These are phyloP conservation scores for Candida manassasensis DNA, from an alignment of 805 yeast species.

Conservation along the genomic window DNA sequence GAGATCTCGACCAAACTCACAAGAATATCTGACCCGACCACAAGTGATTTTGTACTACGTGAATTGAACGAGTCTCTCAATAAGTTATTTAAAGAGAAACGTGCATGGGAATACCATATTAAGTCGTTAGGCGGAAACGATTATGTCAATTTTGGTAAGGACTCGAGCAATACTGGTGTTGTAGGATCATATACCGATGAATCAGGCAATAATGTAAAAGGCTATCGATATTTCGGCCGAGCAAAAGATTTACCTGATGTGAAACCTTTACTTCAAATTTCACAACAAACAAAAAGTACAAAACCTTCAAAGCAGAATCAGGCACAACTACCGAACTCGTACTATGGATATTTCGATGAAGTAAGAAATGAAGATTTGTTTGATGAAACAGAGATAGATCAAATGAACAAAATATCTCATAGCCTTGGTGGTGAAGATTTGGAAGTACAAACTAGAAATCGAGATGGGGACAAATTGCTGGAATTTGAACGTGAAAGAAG, in stretches of 20 bases:
- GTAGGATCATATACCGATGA: slow-evolving; percentile 9
- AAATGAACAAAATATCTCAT: slow-evolving; percentile 11
- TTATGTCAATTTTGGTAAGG: slow-evolving; percentile 34
- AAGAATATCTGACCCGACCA: slow-evolving; percentile 53
- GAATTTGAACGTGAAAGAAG: slow-evolving; percentile 24
- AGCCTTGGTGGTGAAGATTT: slow-evolving; percentile 9
- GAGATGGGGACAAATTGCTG: slow-evolving; percentile 16
- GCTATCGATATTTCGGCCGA: slow-evolving; percentile 75
- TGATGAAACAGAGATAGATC: slow-evolving; percentile 4
- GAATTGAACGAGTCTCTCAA: slow-evolving; percentile 74
- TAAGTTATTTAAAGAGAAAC: slow-evolving; percentile 58
- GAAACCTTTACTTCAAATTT: slow-evolving; percentile 17
- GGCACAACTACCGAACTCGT: slow-evolving; percentile 14
- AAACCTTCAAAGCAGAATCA: slow-evolving; percentile 3
- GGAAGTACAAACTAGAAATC: neutral
- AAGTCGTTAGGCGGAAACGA: slow-evolving; percentile 71
- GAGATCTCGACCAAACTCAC: slow-evolving; percentile 63
- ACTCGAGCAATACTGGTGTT: slow-evolving; percentile 15
- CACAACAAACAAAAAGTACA: neutral
- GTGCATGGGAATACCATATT: slow-evolving; percentile 77
- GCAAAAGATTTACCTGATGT: slow-evolving; percentile 80
- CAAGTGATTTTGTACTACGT: slow-evolving; percentile 59
- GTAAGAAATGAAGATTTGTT: neutral
- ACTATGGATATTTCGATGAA: slow-evolving; percentile 42
- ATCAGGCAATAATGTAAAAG: slow-evolving; percentile 33